Percentiles rank a stretch among this genome's conserved stretches.
Conservation (phyloP, 139 green algal genomes). For the Chlorella sp. region DNA sequence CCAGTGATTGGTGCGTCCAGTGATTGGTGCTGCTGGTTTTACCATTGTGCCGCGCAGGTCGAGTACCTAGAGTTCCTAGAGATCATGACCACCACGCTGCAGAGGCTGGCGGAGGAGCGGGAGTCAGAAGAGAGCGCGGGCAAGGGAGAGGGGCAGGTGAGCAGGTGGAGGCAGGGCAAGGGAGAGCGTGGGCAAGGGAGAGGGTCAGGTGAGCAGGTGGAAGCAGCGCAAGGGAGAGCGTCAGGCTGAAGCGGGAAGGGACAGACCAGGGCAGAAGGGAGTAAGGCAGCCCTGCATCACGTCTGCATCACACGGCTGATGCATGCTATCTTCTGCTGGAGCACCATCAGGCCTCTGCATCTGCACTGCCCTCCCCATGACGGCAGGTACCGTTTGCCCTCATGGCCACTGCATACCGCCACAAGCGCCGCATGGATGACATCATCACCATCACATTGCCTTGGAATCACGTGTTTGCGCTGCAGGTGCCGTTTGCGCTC, state of each 20-base stretch:
- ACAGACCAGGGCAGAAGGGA: too few relatives aligned
- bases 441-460: too few relatives aligned
- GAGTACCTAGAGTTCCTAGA: conserved; percentile 57
- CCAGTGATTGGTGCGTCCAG: too few relatives aligned
- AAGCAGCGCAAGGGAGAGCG: not conserved
- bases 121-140: conserved; percentile 6
- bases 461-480: too few relatives aligned
- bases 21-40: too few relatives aligned
- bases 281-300: too few relatives aligned
- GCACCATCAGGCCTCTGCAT: too few relatives aligned
- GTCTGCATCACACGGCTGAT: too few relatives aligned
- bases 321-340: too few relatives aligned
- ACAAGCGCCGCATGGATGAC: conserved; percentile 67
- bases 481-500: conserved; percentile 53
- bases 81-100: conserved; percentile 65
- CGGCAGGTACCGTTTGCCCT: conserved; percentile 53
- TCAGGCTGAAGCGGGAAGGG: too few relatives aligned
- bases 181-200: conserved; percentile 10
- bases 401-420: conserved; percentile 60
- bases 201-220: conserved; percentile 15
- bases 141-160: conserved; percentile 24
- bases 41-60: conserved; percentile 4
- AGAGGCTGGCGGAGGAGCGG: conserved; percentile 22
- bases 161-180: not conserved
- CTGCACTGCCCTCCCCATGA: too few relatives aligned